phyloP scores from a whole-genome alignment of 805 yeast species.

The Cyberlindnera suaveolens region DNA sequence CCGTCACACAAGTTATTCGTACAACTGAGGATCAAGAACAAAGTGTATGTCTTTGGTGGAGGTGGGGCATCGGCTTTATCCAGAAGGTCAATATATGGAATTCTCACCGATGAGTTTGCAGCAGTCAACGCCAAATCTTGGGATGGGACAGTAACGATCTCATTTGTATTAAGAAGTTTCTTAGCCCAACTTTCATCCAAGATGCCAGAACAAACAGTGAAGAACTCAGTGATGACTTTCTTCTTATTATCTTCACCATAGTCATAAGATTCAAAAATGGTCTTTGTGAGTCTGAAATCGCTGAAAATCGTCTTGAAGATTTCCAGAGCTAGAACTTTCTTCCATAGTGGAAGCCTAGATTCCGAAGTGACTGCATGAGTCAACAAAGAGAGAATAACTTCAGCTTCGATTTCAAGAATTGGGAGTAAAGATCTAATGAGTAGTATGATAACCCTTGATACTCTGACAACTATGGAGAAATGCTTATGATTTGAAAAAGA shows the following conservation, averaged over 20 bases:
- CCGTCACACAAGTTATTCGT: slow-evolving; percentile 61
- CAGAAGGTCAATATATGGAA: slow-evolving; percentile 63
- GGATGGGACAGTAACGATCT: slow-evolving; percentile 23
- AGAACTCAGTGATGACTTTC: slow-evolving; percentile 51
- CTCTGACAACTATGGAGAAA: slow-evolving; percentile 69
- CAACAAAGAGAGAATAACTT: slow-evolving; percentile 68
- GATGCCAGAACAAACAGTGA: slow-evolving; percentile 35
- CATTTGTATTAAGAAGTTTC: slow-evolving; percentile 28
- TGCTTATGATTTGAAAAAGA: slow-evolving; percentile 51
- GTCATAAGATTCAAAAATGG: slow-evolving; percentile 61
- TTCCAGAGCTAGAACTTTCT: slow-evolving; percentile 66
- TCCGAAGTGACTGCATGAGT: slow-evolving; percentile 65
- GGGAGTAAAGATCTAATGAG: slow-evolving; percentile 50
- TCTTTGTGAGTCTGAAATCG: slow-evolving; percentile 45
- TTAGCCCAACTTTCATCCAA: slow-evolving; percentile 25
- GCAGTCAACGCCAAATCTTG: slow-evolving; percentile 32
- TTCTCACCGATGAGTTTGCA: slow-evolving; percentile 39
- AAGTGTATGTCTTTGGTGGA: slow-evolving; percentile 54
- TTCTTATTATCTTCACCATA: slow-evolving; percentile 47
- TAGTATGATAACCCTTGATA: slow-evolving; percentile 62
- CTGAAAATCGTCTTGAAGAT: slow-evolving; percentile 54
- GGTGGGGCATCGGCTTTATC: slow-evolving; percentile 79
- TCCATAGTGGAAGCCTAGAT: slow-evolving; percentile 60
- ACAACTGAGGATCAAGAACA: slow-evolving; percentile 50
- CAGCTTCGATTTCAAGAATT: slow-evolving; percentile 68